A percentile compares a stretch with the other conserved stretches of the same genome.
These are phyloP conservation scores for Gilbertella persicaria DNA, from an alignment of 371 early-diverging fungal species.

Conservation along the genomic window DNA sequence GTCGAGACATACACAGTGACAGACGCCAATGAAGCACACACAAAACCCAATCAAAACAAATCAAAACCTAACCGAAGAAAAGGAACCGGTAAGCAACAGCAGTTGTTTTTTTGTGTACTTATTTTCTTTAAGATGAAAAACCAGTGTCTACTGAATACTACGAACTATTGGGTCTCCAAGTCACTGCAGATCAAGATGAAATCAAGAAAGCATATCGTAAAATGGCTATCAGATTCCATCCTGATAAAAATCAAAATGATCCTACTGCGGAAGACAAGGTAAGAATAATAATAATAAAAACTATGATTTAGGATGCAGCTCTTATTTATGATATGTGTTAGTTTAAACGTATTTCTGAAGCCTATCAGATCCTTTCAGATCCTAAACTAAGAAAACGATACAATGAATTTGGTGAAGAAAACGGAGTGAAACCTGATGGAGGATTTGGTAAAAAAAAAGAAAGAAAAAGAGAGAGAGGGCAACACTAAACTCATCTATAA, in stretches of 20 bases:
- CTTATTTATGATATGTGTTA: slow-evolving; percentile 10
- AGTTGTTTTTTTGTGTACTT: neutral
- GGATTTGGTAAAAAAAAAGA: slow-evolving; percentile 57
- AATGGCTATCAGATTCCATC: slow-evolving; percentile 92
- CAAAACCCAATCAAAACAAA: slow-evolving; percentile 19
- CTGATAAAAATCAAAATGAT: slow-evolving; percentile 87
- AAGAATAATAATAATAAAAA: slow-evolving; percentile 1
- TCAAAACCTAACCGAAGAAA: slow-evolving; percentile 36
- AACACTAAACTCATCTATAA: neutral
- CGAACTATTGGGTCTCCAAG: slow-evolving; percentile 84
- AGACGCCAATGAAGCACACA: slow-evolving; percentile 37
- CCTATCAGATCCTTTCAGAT: slow-evolving; percentile 89
- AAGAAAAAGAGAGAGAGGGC: neutral
- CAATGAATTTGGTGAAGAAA: slow-evolving; percentile 76
- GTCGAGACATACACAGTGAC: slow-evolving; percentile 50
- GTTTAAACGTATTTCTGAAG: slow-evolving; percentile 91
- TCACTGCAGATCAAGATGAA: slow-evolving; percentile 80
- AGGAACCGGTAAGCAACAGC: slow-evolving; percentile 46
- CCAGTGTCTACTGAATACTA: slow-evolving; percentile 79
- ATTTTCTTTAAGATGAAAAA: slow-evolving; percentile 53
- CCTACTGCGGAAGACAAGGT: slow-evolving; percentile 87
- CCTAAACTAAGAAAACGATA: slow-evolving; percentile 80
- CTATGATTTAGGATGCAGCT: neutral
- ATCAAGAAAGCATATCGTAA: slow-evolving; percentile 96
- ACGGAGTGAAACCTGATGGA: slow-evolving; percentile 63